Conservation (phyloP, 257 asterid genomes). For the Rauvolfia tetraphylla region DNA sequence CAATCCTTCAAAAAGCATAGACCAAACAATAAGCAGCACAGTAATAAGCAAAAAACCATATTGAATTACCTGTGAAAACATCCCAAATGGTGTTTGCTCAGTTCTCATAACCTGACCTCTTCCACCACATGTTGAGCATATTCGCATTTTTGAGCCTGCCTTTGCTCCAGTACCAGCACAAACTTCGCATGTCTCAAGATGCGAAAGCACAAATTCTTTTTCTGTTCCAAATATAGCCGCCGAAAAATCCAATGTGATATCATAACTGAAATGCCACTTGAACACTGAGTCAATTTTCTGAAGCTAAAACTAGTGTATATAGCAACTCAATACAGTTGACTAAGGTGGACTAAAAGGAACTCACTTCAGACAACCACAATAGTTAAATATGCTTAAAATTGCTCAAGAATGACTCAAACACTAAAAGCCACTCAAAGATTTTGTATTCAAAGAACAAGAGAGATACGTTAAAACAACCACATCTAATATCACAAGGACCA, state of each 20-base stretch:
- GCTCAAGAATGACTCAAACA: background rate
- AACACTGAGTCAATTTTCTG: slow-evolving; percentile 23
- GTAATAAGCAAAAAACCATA: background rate
- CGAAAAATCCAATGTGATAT: slow-evolving; percentile 73
- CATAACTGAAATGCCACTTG: slow-evolving; percentile 61
- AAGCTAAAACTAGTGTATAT: background rate
- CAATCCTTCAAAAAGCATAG: background rate
- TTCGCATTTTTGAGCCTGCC: slow-evolving; percentile 88
- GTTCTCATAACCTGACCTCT: slow-evolving; percentile 99
- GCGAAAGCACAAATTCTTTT: slow-evolving; percentile 87
- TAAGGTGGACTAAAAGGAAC: background rate
- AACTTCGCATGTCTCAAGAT: slow-evolving; percentile 87
- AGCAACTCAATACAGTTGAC: background rate
- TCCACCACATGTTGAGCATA: slow-evolving; percentile 98
- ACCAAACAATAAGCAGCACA: background rate
- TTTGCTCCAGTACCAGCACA: slow-evolving; percentile 97
- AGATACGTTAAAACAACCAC: background rate
- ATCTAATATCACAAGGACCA: background rate
- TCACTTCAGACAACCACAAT: background rate
- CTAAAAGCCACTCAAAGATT: background rate
- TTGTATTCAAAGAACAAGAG: background rate
- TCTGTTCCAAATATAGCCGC: slow-evolving; percentile 94
- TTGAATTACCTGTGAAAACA: slow-evolving; percentile 84
- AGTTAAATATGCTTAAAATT: background rate
- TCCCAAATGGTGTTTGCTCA: slow-evolving; percentile 98